phyloP scores from a whole-genome alignment of 768 basidiomycete species.

The Guyanaporus albipodus region DNA sequence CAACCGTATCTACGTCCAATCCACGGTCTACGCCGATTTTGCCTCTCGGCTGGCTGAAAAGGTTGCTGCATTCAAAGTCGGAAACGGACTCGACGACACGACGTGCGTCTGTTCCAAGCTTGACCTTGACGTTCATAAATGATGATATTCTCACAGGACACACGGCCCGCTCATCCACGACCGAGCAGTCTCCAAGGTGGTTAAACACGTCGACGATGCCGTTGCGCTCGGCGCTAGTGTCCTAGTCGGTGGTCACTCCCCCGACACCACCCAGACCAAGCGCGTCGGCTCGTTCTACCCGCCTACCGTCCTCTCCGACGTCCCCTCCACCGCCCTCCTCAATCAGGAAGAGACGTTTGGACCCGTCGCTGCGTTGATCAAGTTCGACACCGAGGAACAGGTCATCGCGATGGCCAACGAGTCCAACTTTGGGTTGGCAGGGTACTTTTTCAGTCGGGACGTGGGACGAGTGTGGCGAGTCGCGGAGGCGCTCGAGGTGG shows the following conservation, averaged over 20 bases:
- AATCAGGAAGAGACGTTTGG: slow-evolving; percentile 93
- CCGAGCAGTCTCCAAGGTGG: slow-evolving; percentile 82
- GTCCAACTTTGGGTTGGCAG: slow-evolving; percentile 81
- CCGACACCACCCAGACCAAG: slow-evolving; percentile 36
- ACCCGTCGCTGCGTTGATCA: slow-evolving; percentile 79
- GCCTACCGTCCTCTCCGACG: slow-evolving; percentile 88
- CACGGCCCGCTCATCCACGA: slow-evolving; percentile 94
- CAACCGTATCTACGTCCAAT: slow-evolving; percentile 92
- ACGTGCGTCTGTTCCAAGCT: slow-evolving; percentile 47
- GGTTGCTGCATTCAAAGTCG: slow-evolving; percentile 81
- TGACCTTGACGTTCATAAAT: background rate
- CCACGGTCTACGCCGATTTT: slow-evolving; percentile 88
- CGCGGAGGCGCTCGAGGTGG: slow-evolving; percentile 90
- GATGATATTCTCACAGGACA: slow-evolving; percentile 46
- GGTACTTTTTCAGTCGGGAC: slow-evolving; percentile 90
- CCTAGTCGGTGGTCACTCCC: slow-evolving; percentile 79
- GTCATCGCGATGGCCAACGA: slow-evolving; percentile 83
- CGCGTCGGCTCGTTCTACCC: slow-evolving; percentile 61
- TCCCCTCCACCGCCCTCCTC: slow-evolving; percentile 61
- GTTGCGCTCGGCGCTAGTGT: slow-evolving; percentile 80
- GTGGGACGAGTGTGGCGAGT: slow-evolving; percentile 91
- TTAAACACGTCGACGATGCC: slow-evolving; percentile 84
- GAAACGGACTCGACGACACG: slow-evolving; percentile 76
- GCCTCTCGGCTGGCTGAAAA: slow-evolving; percentile 80
- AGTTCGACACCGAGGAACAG: slow-evolving; percentile 93